Percentiles rank a stretch among this genome's conserved stretches.
These are phyloP conservation scores for Hymenoscyphus repandus DNA, from an alignment of 2,329 filamentous ascomycete species.

Conservation along the genomic window DNA sequence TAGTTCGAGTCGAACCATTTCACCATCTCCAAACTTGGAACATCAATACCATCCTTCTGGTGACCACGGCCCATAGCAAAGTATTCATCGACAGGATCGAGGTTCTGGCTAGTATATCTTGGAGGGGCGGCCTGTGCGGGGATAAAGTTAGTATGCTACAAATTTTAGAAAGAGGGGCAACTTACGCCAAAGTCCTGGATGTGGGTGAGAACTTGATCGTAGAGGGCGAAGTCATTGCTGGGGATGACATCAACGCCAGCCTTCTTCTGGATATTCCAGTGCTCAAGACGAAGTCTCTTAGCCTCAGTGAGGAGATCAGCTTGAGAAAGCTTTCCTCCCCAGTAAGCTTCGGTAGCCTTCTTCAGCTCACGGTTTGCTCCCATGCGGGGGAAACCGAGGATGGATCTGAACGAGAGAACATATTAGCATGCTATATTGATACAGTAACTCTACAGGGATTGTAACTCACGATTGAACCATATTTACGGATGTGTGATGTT, in stretches of 20 bases:
- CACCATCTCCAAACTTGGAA: constrained; percentile 95
- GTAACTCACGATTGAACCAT: constrained; percentile 56
- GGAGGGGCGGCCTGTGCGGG: constrained; percentile 71
- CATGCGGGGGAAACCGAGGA: constrained; percentile 99
- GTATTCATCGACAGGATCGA: constrained; percentile 90
- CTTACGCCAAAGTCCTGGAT: constrained; percentile 95
- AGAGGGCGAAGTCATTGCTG: constrained; percentile 99
- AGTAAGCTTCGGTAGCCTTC: constrained; percentile 99
- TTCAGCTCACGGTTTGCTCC: constrained; percentile 98
- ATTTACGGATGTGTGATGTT: constrained; percentile 32
- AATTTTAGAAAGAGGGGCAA: constrained; percentile 19
- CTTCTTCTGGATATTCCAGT: constrained; percentile 99
- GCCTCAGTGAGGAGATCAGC: constrained; percentile 88
- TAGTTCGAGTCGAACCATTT: constrained; percentile 99
- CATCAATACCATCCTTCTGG: constrained; percentile 91
- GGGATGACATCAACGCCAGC: constrained; percentile 96
- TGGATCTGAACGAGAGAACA: constrained; percentile 38
- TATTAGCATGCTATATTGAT: constrained; percentile 10
- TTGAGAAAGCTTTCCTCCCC: constrained; percentile 90
- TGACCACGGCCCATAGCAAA: constrained; percentile 99
- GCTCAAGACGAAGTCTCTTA: constrained; percentile 91
- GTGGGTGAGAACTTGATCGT: constrained; percentile 96
- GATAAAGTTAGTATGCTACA: constrained; percentile 11
- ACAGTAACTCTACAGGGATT: neutral
- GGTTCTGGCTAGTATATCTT: constrained; percentile 85